A percentile compares a stretch with the other conserved stretches of the same genome.
Conservation (phyloP, 371 early-diverging fungal species). For the Dichotomocladium elegans region DNA sequence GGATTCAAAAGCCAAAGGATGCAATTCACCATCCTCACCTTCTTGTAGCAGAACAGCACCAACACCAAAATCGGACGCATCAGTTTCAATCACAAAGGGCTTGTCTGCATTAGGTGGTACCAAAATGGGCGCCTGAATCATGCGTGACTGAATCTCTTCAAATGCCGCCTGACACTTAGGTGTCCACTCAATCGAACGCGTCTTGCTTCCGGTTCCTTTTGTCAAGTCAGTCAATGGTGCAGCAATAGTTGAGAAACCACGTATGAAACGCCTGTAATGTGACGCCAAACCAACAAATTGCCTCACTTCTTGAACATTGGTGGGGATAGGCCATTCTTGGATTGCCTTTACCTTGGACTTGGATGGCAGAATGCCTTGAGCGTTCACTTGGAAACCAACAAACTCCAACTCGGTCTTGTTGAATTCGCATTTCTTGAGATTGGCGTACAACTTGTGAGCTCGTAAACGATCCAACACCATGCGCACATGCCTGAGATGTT, state of each 20-base stretch:
- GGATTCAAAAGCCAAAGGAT: conserved; percentile 19
- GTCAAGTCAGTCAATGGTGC: conserved; percentile 2
- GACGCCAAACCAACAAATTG: too few relatives aligned
- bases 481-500: conserved; percentile 38
- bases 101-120: conserved; percentile 12
- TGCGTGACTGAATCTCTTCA: background rate
- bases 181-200: conserved; percentile 4
- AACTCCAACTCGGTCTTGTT: too few relatives aligned
- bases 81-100: too few relatives aligned
- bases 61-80: too few relatives aligned
- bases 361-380: too few relatives aligned
- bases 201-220: background rate
- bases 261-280: conserved; percentile 13
- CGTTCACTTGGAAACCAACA: too few relatives aligned
- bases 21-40: conserved; percentile 25
- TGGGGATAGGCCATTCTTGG: too few relatives aligned
- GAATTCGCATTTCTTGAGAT: conserved; percentile 34
- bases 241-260: background rate
- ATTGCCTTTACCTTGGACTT: too few relatives aligned
- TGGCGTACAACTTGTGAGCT: conserved; percentile 29
- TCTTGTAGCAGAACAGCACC: too few relatives aligned
- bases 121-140: conserved; percentile 7
- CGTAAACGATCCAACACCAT: conserved; percentile 26
- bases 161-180: conserved; percentile 2
- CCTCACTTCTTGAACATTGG: too few relatives aligned